Conservation (phyloP, 2,329 filamentous ascomycete genomes). For the Aspergillus hortae region DNA sequence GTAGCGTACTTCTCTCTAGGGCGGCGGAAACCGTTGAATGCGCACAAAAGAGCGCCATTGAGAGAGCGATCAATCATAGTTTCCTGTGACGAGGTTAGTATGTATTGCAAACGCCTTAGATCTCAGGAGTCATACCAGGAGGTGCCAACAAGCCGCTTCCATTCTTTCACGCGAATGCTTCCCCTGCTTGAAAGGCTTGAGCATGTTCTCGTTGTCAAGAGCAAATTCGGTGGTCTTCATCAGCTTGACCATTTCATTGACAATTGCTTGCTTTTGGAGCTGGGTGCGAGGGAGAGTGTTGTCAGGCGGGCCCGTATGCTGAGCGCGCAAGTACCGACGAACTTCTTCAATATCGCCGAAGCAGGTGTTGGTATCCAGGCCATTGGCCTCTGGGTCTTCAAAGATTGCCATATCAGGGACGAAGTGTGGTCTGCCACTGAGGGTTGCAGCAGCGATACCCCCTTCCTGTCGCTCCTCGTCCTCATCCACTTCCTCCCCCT, state of each 20-base stretch:
- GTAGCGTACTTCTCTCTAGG: constrained; percentile 10
- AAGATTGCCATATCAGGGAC: background rate
- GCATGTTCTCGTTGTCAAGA: constrained; percentile 30
- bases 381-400: constrained; percentile 7
- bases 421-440: background rate
- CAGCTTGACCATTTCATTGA: constrained; percentile 28
- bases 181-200: constrained; percentile 26
- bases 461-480: background rate
- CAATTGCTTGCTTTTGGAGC: constrained; percentile 21
- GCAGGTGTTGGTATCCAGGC: constrained; percentile 7
- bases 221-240: constrained; percentile 28
- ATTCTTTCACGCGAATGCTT: constrained; percentile 22
- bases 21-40: constrained; percentile 21
- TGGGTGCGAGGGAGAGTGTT: constrained; percentile 22
- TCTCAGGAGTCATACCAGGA: constrained; percentile 21
- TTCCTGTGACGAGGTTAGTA: constrained; percentile 16
- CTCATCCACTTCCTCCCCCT: background rate
- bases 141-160: constrained; percentile 31
- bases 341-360: constrained; percentile 20
- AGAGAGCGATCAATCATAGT: constrained; percentile 21
- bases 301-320: constrained; percentile 11
- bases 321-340: constrained; percentile 2
- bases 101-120: background rate
- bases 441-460: background rate
- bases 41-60: constrained; percentile 22